Base-by-base conservation (phyloP, 2,329 filamentous ascomycete genomes). In the Didymella sp. region DNA sequence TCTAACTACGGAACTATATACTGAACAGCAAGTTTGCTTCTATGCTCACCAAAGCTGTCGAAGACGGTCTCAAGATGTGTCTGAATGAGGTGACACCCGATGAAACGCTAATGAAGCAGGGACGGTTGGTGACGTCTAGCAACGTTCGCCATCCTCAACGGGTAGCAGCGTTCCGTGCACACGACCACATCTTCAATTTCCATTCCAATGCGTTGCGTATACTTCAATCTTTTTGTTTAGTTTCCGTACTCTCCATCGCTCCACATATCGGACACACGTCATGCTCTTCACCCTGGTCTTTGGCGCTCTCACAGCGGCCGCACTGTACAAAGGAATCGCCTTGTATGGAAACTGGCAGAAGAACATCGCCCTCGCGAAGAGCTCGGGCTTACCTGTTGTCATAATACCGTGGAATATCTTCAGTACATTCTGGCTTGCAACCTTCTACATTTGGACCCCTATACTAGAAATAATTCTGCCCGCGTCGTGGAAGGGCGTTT, bases 381-480 rank as follows among this genome's bases (percentile, higher is more conserved):
- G 70, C 61, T 81, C 79, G 4, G 79, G 79, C 5, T 57, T 82
- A 22, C 78, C 79, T n/a, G 77, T 78, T 49, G 65, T 81, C 17
- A 67, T 76, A 19, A 63, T 67, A 24, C 80, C 80, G 30, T 69
- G 76, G 57, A 75, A 81, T 64, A 71, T 82, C 1, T 82, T 84
- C 67, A 83, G 81, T 62, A 63, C 79, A 15, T 66, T 80, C 21
- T 89, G 86, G 84, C 79, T 87, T 52, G 66, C 87, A 24, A 83
- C 83, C 2, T 78, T 81, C 62, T 73, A 73, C 47, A 58, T 87
- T 37, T 87, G 81, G 82, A 67, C 85, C 11, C 83, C 84, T 2
- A 54, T 89, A 13, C 78, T 89, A 62, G 80, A 79, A 55, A 67
- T 73, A 13, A 76, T 89, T 0, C 9, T 68, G 7, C 88, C 88